A percentile compares a stretch with the other conserved stretches of the same genome.
phyloP scores from a whole-genome alignment of 495 filamentous ascomycete species.

The Tuber aestivum region DNA sequence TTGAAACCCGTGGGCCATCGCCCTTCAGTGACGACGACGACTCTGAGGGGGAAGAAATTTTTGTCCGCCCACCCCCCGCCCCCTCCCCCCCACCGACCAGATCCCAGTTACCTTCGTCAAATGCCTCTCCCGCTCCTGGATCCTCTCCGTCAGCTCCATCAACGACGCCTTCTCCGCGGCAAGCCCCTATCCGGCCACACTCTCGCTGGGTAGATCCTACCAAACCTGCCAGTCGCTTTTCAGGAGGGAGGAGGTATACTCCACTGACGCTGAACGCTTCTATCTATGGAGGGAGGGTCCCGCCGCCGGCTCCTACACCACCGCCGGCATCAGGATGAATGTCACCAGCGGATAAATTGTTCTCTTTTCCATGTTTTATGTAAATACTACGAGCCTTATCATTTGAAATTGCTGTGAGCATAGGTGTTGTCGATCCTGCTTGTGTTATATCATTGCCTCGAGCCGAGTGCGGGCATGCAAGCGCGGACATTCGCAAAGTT shows the following conservation, averaged over 20 bases:
- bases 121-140: not conserved
- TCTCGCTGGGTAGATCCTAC: slow-evolving; percentile 4
- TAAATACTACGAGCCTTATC: not conserved
- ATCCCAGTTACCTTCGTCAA: not conserved
- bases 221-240: not conserved
- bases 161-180: not conserved
- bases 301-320: not conserved
- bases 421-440: not conserved
- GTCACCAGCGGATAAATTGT: not conserved
- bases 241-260: not conserved
- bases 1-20: not conserved
- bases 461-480: no score
- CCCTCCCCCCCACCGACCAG: not conserved
- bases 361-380: not conserved
- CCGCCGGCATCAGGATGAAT: not conserved
- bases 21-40: not conserved
- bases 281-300: not conserved
- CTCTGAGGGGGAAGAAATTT: not conserved
- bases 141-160: not conserved
- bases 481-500: no score
- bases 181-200: not conserved
- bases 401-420: not conserved
- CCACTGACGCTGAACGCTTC: not conserved
- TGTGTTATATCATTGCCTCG: not conserved
- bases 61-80: not conserved